Base-by-base conservation (phyloP, 768 basidiomycete genomes). In the Boletus pseudopeckii region DNA sequence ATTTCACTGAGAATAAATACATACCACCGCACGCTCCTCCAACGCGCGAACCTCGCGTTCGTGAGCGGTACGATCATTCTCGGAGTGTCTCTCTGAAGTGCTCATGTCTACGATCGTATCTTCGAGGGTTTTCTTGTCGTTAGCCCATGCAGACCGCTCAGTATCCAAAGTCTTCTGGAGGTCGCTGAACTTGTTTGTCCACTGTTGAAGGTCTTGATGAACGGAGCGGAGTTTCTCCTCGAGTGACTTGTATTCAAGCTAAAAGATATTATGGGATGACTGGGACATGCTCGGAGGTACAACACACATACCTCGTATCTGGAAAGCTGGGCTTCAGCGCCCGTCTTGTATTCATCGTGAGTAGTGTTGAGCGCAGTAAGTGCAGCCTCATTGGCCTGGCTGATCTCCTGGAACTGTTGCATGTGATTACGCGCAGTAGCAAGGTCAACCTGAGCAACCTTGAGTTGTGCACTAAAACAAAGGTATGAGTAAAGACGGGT, bases 381-480 rank as follows among this genome's bases (percentile, higher is more conserved):
- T 9, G 91, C 89, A 57, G 79, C 80, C 67, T 94, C 92, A 61
- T 81, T 92, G 0, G 90, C 87, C 63, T 86, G 81, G 56, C 87
- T 88, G 60, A 95, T 93, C 58, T 88, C 85, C 65, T 90, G 82
- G 81, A 88, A 94, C 67, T 94, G 92, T 54, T 88, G 81, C 28
- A 87, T 84, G 63, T 92, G 89, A 42, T 72, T 80, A 51, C 80
- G 80, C 1, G 90, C 85, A 18, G 82, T 74, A 10, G 83, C 77
- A 34, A 92, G 79, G 59, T 93, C 92, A 22, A 89, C 79, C 68
- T 93, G 84, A 2, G 86, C 77, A 2, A 90, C 77, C 71, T 90
- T 92, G 48, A 95, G 75, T 26, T 85, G 76, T 37, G 85, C 82
- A 13, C 91, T 92, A 62, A 14, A 32, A 38, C 17, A 22, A 28